phyloP scores from a whole-genome alignment of 371 early-diverging fungal genomes.

The Blastocladiella emersonii region DNA sequence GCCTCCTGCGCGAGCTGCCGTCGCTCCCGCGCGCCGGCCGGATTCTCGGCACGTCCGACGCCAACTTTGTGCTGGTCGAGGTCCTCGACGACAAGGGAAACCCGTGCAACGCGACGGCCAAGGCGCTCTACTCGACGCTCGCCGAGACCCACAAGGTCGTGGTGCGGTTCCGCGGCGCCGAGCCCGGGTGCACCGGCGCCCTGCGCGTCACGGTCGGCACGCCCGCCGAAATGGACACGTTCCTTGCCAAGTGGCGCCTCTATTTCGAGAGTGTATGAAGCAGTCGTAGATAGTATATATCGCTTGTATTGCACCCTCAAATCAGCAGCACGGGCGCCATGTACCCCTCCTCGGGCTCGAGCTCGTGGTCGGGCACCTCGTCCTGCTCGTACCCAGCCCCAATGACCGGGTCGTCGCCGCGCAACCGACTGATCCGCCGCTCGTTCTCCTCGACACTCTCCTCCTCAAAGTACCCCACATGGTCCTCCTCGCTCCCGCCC shows the following conservation, averaged over 20 bases:
- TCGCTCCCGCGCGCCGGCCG: conserved; percentile 42
- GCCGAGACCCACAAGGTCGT: conserved; percentile 75
- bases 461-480: too few species aligned
- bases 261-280: neutral
- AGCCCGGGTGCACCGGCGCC: conserved; percentile 81
- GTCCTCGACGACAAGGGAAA: conserved; percentile 45
- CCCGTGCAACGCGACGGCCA: conserved; percentile 58
- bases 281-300: too few species aligned
- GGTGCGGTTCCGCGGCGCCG: conserved; percentile 83
- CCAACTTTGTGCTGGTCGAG: conserved; percentile 86
- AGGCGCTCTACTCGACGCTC: conserved; percentile 57
- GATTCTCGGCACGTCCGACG: conserved; percentile 72
- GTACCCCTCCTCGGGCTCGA: too few species aligned
- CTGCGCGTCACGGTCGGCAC: conserved; percentile 89
- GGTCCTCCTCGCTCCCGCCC: too few species aligned
- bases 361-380: too few species aligned
- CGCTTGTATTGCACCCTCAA: too few species aligned
- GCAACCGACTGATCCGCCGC: too few species aligned
- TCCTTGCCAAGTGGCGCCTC: conserved; percentile 17
- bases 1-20: conserved; percentile 39
- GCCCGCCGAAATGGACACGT: conserved; percentile 52
- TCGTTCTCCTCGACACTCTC: too few species aligned
- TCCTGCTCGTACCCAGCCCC: too few species aligned
- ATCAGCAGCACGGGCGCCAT: too few species aligned
- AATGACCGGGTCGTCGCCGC: too few species aligned